These are phyloP conservation scores for Escallonia herrerae DNA, from an alignment of 129 eudicot genomes.

Conservation along the genomic window DNA sequence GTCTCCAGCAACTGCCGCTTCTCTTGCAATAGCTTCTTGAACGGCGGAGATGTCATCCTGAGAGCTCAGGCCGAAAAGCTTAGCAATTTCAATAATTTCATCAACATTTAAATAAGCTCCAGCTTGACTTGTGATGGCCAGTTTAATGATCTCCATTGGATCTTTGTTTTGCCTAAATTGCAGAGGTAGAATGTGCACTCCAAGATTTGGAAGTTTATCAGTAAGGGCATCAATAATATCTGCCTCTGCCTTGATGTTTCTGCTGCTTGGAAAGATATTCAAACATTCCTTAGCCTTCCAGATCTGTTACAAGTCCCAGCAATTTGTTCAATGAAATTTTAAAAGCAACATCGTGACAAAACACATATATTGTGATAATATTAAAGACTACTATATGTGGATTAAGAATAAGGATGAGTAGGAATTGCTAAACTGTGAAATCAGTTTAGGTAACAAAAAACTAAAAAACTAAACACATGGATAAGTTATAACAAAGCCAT, in stretches of 20 bases:
- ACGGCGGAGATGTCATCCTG: conserved; percentile 85
- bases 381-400: no score
- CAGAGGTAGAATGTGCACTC: conserved; percentile 80
- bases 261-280: conserved; percentile 66
- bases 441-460: not conserved
- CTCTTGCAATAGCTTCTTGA: conserved; percentile 97
- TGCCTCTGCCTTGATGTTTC: conserved; percentile 72
- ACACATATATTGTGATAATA: no score
- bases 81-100: conserved; percentile 81
- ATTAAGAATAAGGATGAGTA: not conserved
- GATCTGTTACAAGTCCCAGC: conserved; percentile 49
- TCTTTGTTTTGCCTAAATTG: conserved; percentile 92
- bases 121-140: conserved; percentile 76
- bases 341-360: no score
- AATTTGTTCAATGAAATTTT: conserved; percentile 8
- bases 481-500: no score
- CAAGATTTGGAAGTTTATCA: conserved; percentile 79
- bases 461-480: not conserved
- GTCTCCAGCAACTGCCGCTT: conserved; percentile 98
- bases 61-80: conserved; percentile 86
- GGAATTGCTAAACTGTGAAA: not conserved
- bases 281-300: conserved; percentile 98
- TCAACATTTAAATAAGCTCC: conserved; percentile 86
- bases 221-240: conserved; percentile 86
- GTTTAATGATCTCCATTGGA: conserved; percentile 84